Percentiles rank a stretch among this genome's conserved stretches.
phyloP scores from a whole-genome alignment of 768 basidiomycete genomes.

The Jaapia argillacea region DNA sequence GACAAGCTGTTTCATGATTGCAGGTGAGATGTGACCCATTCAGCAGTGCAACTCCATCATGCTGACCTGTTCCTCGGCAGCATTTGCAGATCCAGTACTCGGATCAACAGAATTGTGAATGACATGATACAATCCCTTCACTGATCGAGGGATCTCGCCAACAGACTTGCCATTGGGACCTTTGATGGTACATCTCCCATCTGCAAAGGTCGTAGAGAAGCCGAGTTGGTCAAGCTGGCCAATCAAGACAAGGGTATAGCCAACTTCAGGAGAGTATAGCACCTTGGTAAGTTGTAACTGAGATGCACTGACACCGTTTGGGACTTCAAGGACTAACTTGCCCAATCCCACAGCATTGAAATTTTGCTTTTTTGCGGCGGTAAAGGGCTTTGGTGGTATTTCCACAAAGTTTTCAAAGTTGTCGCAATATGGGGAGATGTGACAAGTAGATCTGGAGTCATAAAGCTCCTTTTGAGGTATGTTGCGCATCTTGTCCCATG shows the following conservation, averaged over 20 bases:
- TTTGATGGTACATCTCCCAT: slow-evolving; percentile 20
- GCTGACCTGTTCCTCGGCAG: neutral
- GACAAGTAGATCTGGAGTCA: slow-evolving; percentile 27
- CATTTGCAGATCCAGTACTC: neutral
- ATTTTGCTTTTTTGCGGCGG: neutral
- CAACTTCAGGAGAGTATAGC: slow-evolving; percentile 26
- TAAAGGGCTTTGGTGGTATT: neutral
- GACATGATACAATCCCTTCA: slow-evolving; percentile 2
- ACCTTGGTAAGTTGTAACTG: slow-evolving; percentile 21
- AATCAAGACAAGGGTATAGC: slow-evolving; percentile 22
- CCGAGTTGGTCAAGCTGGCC: slow-evolving; percentile 25
- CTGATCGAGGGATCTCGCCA: slow-evolving; percentile 2
- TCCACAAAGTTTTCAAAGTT: slow-evolving; percentile 9
- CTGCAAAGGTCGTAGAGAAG: slow-evolving; percentile 16
- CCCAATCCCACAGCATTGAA: slow-evolving; percentile 23
- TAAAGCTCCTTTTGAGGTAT: slow-evolving; percentile 15
- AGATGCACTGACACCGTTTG: slow-evolving; percentile 19
- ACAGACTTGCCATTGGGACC: slow-evolving; percentile 1
- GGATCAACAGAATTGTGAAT: slow-evolving; percentile 7
- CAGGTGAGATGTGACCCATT: slow-evolving; percentile 5
- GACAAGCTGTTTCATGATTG: neutral
- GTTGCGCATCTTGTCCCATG: no score
- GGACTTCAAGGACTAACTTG: slow-evolving; percentile 23
- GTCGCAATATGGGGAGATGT: slow-evolving; percentile 24
- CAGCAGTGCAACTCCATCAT: slow-evolving; percentile 5